Conservation (phyloP, 441 rosid genomes). For the Adansonia rubrostipa region DNA sequence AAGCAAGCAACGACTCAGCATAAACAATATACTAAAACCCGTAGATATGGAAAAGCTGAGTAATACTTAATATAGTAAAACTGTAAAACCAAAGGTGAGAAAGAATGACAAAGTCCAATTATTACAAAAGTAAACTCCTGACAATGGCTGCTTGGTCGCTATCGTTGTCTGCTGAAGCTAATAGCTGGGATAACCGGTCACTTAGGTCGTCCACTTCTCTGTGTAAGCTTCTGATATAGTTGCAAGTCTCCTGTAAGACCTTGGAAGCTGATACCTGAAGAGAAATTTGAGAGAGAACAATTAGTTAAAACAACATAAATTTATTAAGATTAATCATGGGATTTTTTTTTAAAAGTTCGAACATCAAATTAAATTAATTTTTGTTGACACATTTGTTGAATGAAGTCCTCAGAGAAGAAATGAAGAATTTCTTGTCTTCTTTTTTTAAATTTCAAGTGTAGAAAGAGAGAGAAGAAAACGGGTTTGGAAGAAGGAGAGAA, state of each 20-base stretch:
- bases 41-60: neutral
- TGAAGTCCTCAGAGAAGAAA: constrained; percentile 55
- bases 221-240: too few relatives aligned
- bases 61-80: neutral
- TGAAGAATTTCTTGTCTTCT: neutral
- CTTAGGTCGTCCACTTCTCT: too few relatives aligned
- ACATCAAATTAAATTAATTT: constrained; percentile 5
- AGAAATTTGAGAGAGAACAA: too few relatives aligned
- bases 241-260: too few relatives aligned
- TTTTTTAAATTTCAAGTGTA: too few relatives aligned
- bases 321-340: neutral
- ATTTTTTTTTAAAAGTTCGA: constrained; percentile 1
- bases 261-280: too few relatives aligned
- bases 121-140: too few relatives aligned
- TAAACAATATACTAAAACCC: too few relatives aligned
- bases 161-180: too few relatives aligned
- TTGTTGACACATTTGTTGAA: constrained; percentile 25
- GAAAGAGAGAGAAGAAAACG: neutral
- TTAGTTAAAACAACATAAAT: neutral
- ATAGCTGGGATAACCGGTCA: too few relatives aligned
- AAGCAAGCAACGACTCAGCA: too few relatives aligned
- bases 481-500: neutral
- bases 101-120: neutral
- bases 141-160: too few relatives aligned
- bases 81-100: neutral